Evolutionary conservation across 345 rosid species (phyloP).

Genomic region (Brassica nigra): DNA sequence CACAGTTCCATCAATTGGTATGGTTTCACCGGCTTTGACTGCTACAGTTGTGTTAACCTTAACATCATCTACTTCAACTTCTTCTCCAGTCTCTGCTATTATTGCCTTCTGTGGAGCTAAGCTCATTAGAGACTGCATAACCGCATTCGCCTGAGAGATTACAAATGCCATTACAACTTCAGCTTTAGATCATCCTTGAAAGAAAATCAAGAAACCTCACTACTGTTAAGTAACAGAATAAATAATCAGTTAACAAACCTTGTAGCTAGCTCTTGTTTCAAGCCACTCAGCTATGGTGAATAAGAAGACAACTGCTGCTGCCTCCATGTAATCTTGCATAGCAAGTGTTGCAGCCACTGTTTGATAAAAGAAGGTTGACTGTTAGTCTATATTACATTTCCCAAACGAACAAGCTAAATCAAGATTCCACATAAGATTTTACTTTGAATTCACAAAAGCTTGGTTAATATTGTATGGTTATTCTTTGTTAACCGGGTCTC

Average conservation of each 20-base stretch:
- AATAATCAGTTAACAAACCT: conserved; percentile 46
- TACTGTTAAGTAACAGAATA: neutral
- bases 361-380: neutral
- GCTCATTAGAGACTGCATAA: conserved; percentile 81
- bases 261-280: conserved; percentile 88
- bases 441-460: neutral
- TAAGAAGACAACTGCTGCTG: conserved; percentile 82
- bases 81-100: conserved; percentile 86
- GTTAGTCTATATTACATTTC: neutral
- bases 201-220: neutral
- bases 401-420: neutral
- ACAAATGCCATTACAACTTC: neutral
- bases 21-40: conserved; percentile 80
- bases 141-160: conserved; percentile 68
- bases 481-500: neutral
- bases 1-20: conserved; percentile 88
- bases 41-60: conserved; percentile 64
- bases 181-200: neutral
- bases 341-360: conserved; percentile 86
- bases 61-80: conserved; percentile 71
- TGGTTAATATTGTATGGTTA: neutral
- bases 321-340: conserved; percentile 74
- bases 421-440: neutral
- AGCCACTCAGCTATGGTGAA: conserved; percentile 90
- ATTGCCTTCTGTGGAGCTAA: conserved; percentile 79